These are phyloP conservation scores for Colletotrichum shisoi DNA, from an alignment of 2,329 filamentous ascomycete species.

Conservation along the genomic window DNA sequence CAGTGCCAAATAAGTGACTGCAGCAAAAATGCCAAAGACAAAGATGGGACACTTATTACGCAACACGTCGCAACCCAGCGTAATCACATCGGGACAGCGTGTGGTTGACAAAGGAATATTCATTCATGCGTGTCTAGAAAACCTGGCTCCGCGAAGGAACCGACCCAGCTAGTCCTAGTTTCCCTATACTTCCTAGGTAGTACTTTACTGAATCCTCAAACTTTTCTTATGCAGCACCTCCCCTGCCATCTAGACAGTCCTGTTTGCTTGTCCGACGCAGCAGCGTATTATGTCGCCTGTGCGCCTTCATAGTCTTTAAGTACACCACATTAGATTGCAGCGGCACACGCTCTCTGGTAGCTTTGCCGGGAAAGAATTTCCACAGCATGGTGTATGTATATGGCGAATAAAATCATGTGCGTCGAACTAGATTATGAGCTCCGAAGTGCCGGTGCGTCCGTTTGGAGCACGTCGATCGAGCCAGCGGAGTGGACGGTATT, in stretches of 20 bases:
- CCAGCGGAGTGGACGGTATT: conserved; percentile 20
- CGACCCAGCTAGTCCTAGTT: conserved; percentile 4
- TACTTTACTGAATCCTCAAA: conserved; percentile 14
- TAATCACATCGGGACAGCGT: neutral
- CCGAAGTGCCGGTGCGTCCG: conserved; percentile 5
- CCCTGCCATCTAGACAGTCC: conserved; percentile 19
- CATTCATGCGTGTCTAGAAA: conserved; percentile 33
- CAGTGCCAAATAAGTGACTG: too few species aligned
- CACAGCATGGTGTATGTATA: conserved; percentile 25
- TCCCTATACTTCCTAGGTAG: neutral
- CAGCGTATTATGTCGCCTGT: conserved; percentile 5
- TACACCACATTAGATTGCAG: conserved; percentile 30
- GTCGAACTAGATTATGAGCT: conserved; percentile 32
- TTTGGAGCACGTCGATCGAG: neutral
- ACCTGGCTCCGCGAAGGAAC: conserved; percentile 1
- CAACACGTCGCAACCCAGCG: neutral
- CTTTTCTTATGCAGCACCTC: conserved; percentile 18
- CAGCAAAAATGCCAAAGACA: too few species aligned
- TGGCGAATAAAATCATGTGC: conserved; percentile 36
- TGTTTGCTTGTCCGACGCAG: neutral
- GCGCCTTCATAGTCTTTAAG: conserved; percentile 16
- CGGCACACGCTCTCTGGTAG: conserved; percentile 4
- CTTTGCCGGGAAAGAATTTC: neutral
- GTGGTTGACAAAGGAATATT: conserved; percentile 34
- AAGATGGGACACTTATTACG: too few species aligned